A percentile compares a stretch with the other conserved stretches of the same genome.
These are phyloP conservation scores for Diaporthe helianthi DNA, from an alignment of 2,329 filamentous ascomycete genomes.

Conservation along the genomic window DNA sequence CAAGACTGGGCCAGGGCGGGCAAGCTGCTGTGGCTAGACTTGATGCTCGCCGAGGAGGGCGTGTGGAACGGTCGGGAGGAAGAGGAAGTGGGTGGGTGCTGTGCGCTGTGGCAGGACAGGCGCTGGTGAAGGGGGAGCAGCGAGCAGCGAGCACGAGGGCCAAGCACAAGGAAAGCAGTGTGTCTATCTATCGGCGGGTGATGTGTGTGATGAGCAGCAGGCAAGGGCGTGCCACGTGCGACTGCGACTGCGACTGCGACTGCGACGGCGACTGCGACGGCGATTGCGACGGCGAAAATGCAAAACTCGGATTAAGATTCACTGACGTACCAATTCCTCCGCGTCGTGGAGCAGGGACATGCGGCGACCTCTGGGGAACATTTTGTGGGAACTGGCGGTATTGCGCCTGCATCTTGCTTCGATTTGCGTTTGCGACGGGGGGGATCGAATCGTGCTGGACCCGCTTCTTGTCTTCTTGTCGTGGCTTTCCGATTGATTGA, in stretches of 20 bases:
- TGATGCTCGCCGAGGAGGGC: neutral
- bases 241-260: conserved; percentile 21
- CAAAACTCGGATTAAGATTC: conserved; percentile 30
- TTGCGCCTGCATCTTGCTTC: conserved; percentile 57
- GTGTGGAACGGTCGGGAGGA: conserved; percentile 6
- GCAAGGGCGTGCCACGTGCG: conserved; percentile 18
- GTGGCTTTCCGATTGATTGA: conserved; percentile 21
- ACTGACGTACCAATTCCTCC: conserved; percentile 58
- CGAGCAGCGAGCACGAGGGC: neutral
- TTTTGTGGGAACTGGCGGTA: conserved; percentile 60
- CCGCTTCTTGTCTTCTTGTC: conserved; percentile 21
- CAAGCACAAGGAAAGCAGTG: conserved; percentile 19
- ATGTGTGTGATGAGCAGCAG: conserved; percentile 20
- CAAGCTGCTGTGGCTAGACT: neutral
- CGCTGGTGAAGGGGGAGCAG: neutral
- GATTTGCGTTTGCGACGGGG: conserved; percentile 24
- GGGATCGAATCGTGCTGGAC: conserved; percentile 27
- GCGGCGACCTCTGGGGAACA: conserved; percentile 56
- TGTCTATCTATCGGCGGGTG: conserved; percentile 18
- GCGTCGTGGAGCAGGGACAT: conserved; percentile 56
- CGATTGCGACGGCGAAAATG: conserved; percentile 18
- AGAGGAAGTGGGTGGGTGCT: neutral
- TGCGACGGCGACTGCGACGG: conserved; percentile 23
- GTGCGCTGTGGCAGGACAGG: neutral
- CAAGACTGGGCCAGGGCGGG: conserved; percentile 20